These are phyloP conservation scores for Podospora pseudoanserina DNA, from an alignment of 495 filamentous ascomycete genomes.

Conservation along the genomic window DNA sequence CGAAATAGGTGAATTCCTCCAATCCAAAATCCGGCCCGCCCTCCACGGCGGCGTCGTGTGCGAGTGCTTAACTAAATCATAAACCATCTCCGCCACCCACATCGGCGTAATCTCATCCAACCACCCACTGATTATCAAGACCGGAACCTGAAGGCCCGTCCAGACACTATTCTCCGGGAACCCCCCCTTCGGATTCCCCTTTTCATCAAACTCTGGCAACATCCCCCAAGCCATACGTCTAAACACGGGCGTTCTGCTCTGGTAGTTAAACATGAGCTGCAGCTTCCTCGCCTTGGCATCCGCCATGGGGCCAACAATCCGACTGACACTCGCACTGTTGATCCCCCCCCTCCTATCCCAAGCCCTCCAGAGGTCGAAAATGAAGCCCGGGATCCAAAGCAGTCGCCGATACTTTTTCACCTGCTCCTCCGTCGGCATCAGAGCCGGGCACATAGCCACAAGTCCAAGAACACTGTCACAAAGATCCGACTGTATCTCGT, in stretches of 20 bases:
- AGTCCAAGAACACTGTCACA: conserved; percentile 68
- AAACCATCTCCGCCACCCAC: conserved; percentile 9
- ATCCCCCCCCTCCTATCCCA: conserved; percentile 79
- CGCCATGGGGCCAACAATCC: conserved; percentile 73
- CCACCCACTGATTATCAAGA: conserved; percentile 76
- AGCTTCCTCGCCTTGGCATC: conserved; percentile 71
- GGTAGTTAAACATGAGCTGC: conserved; percentile 78
- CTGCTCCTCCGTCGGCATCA: conserved; percentile 55
- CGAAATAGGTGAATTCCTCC: too few relatives aligned
- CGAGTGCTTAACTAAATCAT: not conserved
- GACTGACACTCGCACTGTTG: conserved; percentile 69
- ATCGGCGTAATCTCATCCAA: conserved; percentile 66
- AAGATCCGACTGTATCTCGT: conserved; percentile 41
- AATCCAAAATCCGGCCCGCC: too few relatives aligned
- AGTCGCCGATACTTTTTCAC: conserved; percentile 51
- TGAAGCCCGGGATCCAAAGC: conserved; percentile 60
- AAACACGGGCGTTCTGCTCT: conserved; percentile 78
- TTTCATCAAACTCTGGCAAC: conserved; percentile 50
- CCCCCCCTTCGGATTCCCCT: conserved; percentile 54
- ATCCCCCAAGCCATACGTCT: conserved; percentile 75
- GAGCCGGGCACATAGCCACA: conserved; percentile 75
- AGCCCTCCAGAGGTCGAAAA: conserved; percentile 74
- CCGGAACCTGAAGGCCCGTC: conserved; percentile 66
- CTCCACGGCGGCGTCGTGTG: not conserved
- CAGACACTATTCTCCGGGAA: conserved; percentile 68